phyloP scores from a whole-genome alignment of 495 filamentous ascomycete genomes.

The Lasiosphaeris hirsuta region DNA sequence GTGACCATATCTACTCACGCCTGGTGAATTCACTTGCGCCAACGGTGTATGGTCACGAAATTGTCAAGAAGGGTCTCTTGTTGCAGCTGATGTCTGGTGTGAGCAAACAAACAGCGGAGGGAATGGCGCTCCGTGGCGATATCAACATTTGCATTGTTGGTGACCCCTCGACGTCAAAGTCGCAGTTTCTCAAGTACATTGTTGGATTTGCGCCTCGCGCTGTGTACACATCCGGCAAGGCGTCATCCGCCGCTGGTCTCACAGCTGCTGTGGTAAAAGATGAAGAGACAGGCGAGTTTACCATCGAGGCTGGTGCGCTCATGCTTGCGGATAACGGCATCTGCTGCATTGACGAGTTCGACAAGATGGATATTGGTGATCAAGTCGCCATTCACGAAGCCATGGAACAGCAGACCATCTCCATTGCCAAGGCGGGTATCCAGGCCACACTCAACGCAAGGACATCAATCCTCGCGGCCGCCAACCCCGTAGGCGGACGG shows the following conservation, averaged over 20 bases:
- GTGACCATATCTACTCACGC: constrained; percentile 89
- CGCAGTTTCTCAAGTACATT: constrained; percentile 97
- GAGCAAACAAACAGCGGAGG: constrained; percentile 83
- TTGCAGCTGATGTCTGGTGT: constrained; percentile 93
- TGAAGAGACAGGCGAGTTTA: constrained; percentile 97
- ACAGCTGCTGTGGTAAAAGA: constrained; percentile 97
- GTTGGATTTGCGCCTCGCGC: constrained; percentile 92
- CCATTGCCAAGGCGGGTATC: constrained; percentile 97
- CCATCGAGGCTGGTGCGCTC: constrained; percentile 95
- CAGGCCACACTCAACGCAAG: constrained; percentile 96
- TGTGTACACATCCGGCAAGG: constrained; percentile 97
- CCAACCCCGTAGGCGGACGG: constrained; percentile 91
- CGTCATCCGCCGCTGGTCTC: constrained; percentile 94
- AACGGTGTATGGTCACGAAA: constrained; percentile 94
- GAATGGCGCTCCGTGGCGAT: constrained; percentile 90
- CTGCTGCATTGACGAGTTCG: constrained; percentile 98
- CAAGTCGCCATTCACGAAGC: constrained; percentile 99
- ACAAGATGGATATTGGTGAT: constrained; percentile 98
- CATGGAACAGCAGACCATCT: constrained; percentile 99
- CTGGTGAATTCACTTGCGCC: constrained; percentile 94
- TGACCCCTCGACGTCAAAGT: constrained; percentile 97
- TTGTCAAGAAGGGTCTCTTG: constrained; percentile 95
- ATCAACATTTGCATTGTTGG: constrained; percentile 99
- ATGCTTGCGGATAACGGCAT: constrained; percentile 98
- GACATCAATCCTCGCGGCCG: constrained; percentile 91